phyloP scores from a whole-genome alignment of 1,139 yeast species.

The Pichia sp. region DNA sequence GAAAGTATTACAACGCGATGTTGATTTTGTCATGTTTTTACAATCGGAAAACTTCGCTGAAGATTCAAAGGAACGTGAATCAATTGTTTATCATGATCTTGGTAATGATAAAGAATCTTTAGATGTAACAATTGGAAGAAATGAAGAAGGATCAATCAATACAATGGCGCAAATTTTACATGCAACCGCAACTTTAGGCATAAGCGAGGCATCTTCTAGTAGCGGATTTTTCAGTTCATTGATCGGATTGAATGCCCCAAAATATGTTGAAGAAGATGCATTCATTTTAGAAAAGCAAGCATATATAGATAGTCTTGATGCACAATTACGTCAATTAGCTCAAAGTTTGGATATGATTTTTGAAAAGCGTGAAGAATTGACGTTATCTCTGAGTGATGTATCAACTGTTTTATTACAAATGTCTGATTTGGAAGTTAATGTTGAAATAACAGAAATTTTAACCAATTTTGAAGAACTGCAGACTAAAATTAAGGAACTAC shows the following conservation, averaged over 20 bases:
- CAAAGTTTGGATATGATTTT: constrained; percentile 72
- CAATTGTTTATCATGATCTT: constrained; percentile 19
- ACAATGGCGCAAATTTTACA: constrained; percentile 27
- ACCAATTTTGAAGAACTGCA: constrained; percentile 67
- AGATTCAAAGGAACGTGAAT: constrained; percentile 61
- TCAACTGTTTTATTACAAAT: constrained; percentile 48
- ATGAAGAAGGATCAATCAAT: constrained; percentile 16
- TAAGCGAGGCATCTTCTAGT: constrained; percentile 24
- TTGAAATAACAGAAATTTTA: constrained; percentile 54
- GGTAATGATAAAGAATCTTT: not conserved
- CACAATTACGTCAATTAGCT: constrained; percentile 62
- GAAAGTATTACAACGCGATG: constrained; percentile 56
- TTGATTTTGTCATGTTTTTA: constrained; percentile 72
- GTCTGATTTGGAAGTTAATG: constrained; percentile 71
- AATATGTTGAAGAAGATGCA: constrained; percentile 72
- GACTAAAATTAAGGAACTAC: constrained; percentile 60
- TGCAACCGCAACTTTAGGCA: constrained; percentile 32
- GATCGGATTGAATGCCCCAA: constrained; percentile 48
- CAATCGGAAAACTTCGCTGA: constrained; percentile 63
- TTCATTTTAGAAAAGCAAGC: constrained; percentile 66
- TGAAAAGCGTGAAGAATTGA: constrained; percentile 68
- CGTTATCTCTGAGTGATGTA: constrained; percentile 61
- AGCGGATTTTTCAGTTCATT: constrained; percentile 60
- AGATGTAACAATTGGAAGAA: no score
- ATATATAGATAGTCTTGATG: constrained; percentile 67